Evolutionary conservation across 352 stramenopile species (phyloP), one percentile per base, ranked within the genome.

Genomic region (Blastocystis sp.): DNA sequence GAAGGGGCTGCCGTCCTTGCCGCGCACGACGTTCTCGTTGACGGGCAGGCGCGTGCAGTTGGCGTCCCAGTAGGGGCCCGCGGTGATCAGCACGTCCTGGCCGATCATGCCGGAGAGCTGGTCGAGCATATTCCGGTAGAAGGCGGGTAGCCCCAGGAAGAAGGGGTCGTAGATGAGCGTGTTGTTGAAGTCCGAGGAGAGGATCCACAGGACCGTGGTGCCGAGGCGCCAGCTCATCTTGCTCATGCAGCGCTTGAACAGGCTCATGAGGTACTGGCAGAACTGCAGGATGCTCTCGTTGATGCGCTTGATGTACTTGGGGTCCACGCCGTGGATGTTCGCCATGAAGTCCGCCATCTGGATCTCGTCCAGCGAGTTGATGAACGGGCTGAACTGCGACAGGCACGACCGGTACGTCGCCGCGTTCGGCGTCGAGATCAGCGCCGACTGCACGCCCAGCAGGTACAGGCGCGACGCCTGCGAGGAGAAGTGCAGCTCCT

Each of bases 341-440:
- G 78, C 64, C 68, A 88, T 79, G 61, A 88, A 88, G 66, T 88
- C 78, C 42, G 78, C 68, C 68, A 88, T 79, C 42, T 79, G 68
- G 45, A 88, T 79, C 48, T 88, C 78, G 45, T 88, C 64, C 21
- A 79, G 24, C 63, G 59, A 69, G 60, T 76, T 79, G 9, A 52
- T 79, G 68, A 88, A 88, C 7, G 78, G 64, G 59, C 57, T 76
- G 28, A 88, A 78, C 64, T 79, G 64, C 1, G 78, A 88, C 34
- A 76, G 65, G 19, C 64, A 61, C 52, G 78, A 79, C 9, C 61
- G 78, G 34, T 76, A 88, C n/a, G 78, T 79, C 1, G 64, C 64
- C 34, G 68, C 64, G 45, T 88, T 88, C 21, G 78, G 78, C 9
- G 78, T 88, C n/a, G 78, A 79, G 4, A 79, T 88, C 14, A 88